Base-by-base conservation (phyloP, 495 filamentous ascomycete species). In the Xeromyces bisporus region DNA sequence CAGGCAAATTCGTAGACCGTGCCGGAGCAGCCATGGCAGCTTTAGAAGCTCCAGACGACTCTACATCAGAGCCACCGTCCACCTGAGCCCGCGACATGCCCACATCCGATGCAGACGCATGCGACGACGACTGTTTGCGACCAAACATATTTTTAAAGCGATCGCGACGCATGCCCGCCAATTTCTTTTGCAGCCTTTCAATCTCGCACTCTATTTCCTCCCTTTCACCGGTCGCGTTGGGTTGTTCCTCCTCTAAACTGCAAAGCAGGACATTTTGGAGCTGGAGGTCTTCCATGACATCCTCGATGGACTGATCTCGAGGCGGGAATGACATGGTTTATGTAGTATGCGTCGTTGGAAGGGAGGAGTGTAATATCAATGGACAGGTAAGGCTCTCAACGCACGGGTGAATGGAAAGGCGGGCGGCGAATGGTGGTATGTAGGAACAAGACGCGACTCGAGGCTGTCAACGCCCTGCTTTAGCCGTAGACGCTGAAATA, bases 221-320 rank as follows among this genome's bases (percentile, higher is more conserved):
- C 25, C 38, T 43, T 18, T 50, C 42, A 23, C 34, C 42, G n/a
- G 29, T 3, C 1, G 36, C 34, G 42, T 42, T 37, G 23, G 43
- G 40, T 32, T 40, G 40, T 34, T 43, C 30, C 41, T 58, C 49
- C 11, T 56, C 43, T 14, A 64, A 37, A 9, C 54, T 57, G 21
- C 45, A 29, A n/a, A 64, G 42, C 18, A 64, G 46, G 8, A 49
- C 56, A 18, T 47, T 38, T 11, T 64, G 43, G n/a, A 62, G 41
- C 15, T 47, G 34, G 14, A 62, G 33, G 18, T 62, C 56, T 6
- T 54, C 51, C 12, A 43, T 23, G 17, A 62, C 14, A 3, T 51
- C 46, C 28, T 46, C 40, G 12, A 52, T 42, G 29, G 38, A 32
- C 33, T 31, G 38, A 17, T 31, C 28, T 15, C 15, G 18, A 12